Evolutionary conservation across 164 flowering plant genomes (phyloP).

Genomic region (Macadamia integrifolia): DNA sequence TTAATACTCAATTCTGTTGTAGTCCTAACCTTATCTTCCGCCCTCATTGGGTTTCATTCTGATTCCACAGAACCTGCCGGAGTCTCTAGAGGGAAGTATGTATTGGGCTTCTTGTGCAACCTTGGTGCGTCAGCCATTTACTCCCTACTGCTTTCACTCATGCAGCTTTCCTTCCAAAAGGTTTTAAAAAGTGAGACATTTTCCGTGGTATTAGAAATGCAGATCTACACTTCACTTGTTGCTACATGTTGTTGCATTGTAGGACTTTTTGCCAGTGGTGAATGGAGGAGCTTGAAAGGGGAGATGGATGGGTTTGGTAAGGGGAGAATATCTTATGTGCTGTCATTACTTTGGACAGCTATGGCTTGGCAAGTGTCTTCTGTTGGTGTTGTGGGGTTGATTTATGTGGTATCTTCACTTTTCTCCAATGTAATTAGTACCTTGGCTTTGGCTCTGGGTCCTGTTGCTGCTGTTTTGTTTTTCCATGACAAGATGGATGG

Average conservation of each 20-base stretch:
- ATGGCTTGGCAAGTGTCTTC: slow-evolving; percentile 28
- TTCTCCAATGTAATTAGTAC: slow-evolving; percentile 36
- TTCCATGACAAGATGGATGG: slow-evolving; percentile 34
- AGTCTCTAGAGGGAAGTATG: slow-evolving; percentile 16
- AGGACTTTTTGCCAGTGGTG: slow-evolving; percentile 40
- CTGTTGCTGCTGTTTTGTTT: slow-evolving; percentile 30
- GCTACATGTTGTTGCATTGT: slow-evolving; percentile 24
- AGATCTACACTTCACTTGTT: slow-evolving; percentile 22
- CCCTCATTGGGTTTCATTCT: slow-evolving; percentile 22
- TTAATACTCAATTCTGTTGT: slow-evolving; percentile 29
- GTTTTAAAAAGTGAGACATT: slow-evolving; percentile 27
- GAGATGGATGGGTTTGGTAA: slow-evolving; percentile 25
- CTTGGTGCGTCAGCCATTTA: slow-evolving; percentile 30
- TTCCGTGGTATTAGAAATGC: slow-evolving; percentile 29
- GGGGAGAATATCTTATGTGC: slow-evolving; percentile 26
- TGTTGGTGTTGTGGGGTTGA: slow-evolving; percentile 25
- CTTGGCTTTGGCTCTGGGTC: slow-evolving; percentile 24
- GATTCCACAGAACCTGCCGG: slow-evolving; percentile 9
- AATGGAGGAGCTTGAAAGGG: slow-evolving; percentile 26
- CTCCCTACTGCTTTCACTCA: slow-evolving; percentile 27
- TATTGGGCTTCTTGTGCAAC: slow-evolving; percentile 26
- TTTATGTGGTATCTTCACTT: slow-evolving; percentile 32
- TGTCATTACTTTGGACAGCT: slow-evolving; percentile 29
- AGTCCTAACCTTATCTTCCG: slow-evolving; percentile 25
- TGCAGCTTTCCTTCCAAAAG: slow-evolving; percentile 31